Conservation (phyloP, 2,329 filamentous ascomycete genomes). For the Sarocladium oryzae region DNA sequence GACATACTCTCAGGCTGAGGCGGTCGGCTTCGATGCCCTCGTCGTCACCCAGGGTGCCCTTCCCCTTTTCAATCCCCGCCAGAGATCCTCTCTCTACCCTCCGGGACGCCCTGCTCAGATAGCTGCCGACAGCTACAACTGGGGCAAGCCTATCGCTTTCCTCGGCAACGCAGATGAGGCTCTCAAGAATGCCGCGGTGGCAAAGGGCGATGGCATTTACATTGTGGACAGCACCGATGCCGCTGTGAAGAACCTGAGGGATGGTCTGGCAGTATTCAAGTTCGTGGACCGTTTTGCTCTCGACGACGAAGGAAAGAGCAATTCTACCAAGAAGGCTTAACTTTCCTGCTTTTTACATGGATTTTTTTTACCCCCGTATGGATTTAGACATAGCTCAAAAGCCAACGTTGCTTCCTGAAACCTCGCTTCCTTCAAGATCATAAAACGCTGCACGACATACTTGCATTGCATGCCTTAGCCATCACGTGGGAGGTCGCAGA, state of each 20-base stretch:
- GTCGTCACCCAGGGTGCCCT: conserved; percentile 50
- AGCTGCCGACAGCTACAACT: conserved; percentile 55
- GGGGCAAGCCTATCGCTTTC: conserved; percentile 63
- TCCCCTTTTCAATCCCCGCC: conserved; percentile 39
- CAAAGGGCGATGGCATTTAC: conserved; percentile 35
- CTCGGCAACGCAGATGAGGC: conserved; percentile 39
- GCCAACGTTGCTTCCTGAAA: too few species aligned
- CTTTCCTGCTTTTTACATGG: not conserved
- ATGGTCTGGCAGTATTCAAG: conserved; percentile 57
- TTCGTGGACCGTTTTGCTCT: conserved; percentile 58
- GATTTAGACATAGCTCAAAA: too few species aligned
- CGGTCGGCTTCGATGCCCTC: conserved; percentile 56
- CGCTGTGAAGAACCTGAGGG: conserved; percentile 42
- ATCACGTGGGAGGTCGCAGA: conserved; percentile 7
- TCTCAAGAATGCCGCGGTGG: conserved; percentile 38
- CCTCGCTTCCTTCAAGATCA: not conserved
- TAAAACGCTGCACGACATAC: conserved; percentile 4
- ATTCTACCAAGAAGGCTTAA: not conserved
- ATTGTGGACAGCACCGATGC: conserved; percentile 23
- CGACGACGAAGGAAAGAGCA: conserved; percentile 30
- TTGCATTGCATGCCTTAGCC: not conserved
- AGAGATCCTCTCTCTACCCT: conserved; percentile 52
- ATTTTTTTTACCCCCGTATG: too few species aligned
- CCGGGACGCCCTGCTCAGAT: conserved; percentile 58
- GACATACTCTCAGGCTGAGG: conserved; percentile 61